These are phyloP conservation scores for Parietaria judaica DNA, from an alignment of 306 rosid species.

Conservation along the genomic window DNA sequence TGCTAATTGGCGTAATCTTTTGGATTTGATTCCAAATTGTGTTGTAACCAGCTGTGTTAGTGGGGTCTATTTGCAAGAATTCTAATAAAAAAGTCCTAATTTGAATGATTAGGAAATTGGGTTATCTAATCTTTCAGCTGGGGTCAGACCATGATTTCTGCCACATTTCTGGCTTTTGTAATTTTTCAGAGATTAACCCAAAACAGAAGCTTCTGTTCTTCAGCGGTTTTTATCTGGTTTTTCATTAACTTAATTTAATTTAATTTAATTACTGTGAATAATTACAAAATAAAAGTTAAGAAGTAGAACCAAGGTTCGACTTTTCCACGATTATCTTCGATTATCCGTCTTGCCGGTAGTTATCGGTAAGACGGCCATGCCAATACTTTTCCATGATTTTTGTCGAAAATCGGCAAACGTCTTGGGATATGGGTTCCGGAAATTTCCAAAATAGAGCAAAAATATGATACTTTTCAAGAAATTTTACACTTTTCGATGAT, in stretches of 20 bases:
- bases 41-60: constrained; percentile 95
- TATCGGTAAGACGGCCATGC: too few relatives aligned
- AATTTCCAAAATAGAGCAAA: too few relatives aligned
- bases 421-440: too few relatives aligned
- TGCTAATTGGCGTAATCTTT: constrained; percentile 46
- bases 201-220: constrained; percentile 39
- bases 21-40: constrained; percentile 56
- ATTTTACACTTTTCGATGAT: too few relatives aligned
- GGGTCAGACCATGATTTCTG: constrained; percentile 58
- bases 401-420: too few relatives aligned
- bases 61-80: constrained; percentile 37
- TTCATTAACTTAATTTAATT: not conserved
- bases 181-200: constrained; percentile 35
- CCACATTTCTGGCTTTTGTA: constrained; percentile 33
- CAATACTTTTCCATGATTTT: too few relatives aligned
- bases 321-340: too few relatives aligned
- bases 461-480: too few relatives aligned
- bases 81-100: constrained; percentile 39
- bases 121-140: constrained; percentile 19
- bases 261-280: constrained; percentile 1
- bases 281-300: constrained; percentile 20
- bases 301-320: constrained; percentile 46
- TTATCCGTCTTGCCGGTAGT: too few relatives aligned
- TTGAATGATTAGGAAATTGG: constrained; percentile 41
- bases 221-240: constrained; percentile 22